Base-by-base conservation (phyloP, 306 rosid species). In the Ziziphus jujuba region DNA sequence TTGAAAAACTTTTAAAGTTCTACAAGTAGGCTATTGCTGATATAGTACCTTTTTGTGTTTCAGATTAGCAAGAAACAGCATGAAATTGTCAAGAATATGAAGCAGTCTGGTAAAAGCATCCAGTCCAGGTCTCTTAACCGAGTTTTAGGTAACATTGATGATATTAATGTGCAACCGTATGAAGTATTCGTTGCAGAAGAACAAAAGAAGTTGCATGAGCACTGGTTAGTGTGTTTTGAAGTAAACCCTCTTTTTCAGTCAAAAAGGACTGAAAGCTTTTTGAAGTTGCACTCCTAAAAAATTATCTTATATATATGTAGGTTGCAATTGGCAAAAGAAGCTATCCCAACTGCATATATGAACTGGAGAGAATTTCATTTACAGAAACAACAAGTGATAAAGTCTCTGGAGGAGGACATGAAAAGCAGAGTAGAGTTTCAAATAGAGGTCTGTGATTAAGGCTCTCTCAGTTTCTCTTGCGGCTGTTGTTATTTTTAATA, bases 31-130 rank as follows among this genome's bases (percentile, higher is more conserved):
- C 45, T 60, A 54, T 72, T 82, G 51, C 75, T 79, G 65, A 81
- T 67, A 47, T 49, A 65, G 71, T 65, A 62, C 34, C 74, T 67
- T 48, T 21, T 31, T 81, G 53, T 70, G 57, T 76, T 81, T 80
- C 89, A 93, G 99, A 84, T 93, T 75, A 93, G 95, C 74, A 93
- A 75, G 84, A 84, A 84, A 83, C 97, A 93, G 79, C 89, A 83
- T 75, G 92, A 93, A 63, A 87, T 93, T 67, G 92, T 93, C 65
- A 88, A 83, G 84, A 90, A 80, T 73, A 87, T 93, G 99, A 90
- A 93, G 80, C 92, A 82, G 80, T 82, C 93, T 54, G 91, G 91
- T 62, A 84, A 81, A 77, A 86, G 87, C 76, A 84, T 88, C 71
- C 91, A 82, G 59, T 84, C 90, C 49, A 84, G 83, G 80, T 84